Evolutionary conservation across 2,329 filamentous ascomycete species (phyloP).

Genomic region (Aspergillus ochraceoroseus): DNA sequence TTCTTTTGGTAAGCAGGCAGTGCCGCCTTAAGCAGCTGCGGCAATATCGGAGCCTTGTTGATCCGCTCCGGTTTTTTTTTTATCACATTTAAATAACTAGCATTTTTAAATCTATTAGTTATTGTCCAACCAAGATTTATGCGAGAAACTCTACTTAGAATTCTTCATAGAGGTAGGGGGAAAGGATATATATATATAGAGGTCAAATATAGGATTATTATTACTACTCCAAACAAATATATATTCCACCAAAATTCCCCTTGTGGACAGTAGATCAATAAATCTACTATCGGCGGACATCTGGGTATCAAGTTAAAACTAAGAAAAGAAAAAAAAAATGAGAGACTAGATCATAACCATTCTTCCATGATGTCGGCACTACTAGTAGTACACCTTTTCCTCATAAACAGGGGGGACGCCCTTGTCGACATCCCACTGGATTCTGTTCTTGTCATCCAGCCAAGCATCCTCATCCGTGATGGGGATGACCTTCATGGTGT

Average conservation of each 20-base stretch:
- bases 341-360: not conserved
- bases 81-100: no score
- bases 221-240: no score
- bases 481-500: conserved; percentile 65
- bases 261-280: not conserved
- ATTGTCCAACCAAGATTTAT: no score
- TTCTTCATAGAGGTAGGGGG: no score
- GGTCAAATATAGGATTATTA: no score
- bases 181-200: no score
- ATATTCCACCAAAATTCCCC: no score
- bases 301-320: conserved; percentile 8
- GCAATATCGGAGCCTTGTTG: no score
- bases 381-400: conserved; percentile 52
- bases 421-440: conserved; percentile 55
- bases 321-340: conserved; percentile 1
- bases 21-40: conserved; percentile 5
- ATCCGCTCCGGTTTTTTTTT: no score
- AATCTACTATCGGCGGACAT: conserved; percentile 3
- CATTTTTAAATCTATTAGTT: no score
- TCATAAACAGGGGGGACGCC: conserved; percentile 57
- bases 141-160: no score
- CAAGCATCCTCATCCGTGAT: conserved; percentile 75
- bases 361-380: not conserved
- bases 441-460: conserved; percentile 65
- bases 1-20: not conserved